Evolutionary conservation across 352 stramenopile genomes (phyloP), one percentile per base, ranked within the genome.

Genomic region (Phytopythium montanum): DNA sequence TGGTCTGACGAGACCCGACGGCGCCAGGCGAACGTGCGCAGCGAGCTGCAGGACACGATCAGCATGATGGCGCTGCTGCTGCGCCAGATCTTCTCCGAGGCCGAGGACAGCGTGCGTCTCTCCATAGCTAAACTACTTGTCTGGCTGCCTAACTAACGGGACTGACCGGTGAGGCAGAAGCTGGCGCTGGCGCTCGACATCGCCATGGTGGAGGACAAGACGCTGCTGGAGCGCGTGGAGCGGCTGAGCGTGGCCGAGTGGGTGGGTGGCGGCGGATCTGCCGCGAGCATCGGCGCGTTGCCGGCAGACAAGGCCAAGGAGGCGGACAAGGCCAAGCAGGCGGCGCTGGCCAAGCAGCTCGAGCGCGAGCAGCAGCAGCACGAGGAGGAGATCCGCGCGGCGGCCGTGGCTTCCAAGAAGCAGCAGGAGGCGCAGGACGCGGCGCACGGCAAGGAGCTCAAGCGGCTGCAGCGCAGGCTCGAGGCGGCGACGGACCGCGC

Each of bases 21-120:
- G 14, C 34, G 19, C 3, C 58, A 92, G 83, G 75, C 76, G 3
- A 94, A 85, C 41, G 78, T 89, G 25, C 78, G 81, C 33, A 89
- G 81, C 34, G 84, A 94, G 54, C 66, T 91, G 39, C 79, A 92
- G 54, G 84, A 94, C 66, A 88, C 79, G 44, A 89, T 94, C 71
- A 92, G 90, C 64, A 94, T 92, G 84, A 94, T 90, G 75, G 84
- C 81, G 64, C 58, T 94, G 51, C 60, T 94, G n/a, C 69, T 94
- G 58, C 80, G 79, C 44, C 81, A 92, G 73, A 76, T 92, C 62
- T 92, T 94, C 63, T 56, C 69, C 34, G 79, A 90, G 61, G 83
- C 81, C 6, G 81, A 93, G 56, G 73, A 81, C 45, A 79, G 70
- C 50, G 81, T 88, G 70, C 54, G 66, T 68, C 16, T 7, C 25